A percentile compares a stretch with the other conserved stretches of the same genome.
These are phyloP conservation scores for Gardenia jasminoides DNA, from an alignment of 257 asterid species.

Conservation along the genomic window DNA sequence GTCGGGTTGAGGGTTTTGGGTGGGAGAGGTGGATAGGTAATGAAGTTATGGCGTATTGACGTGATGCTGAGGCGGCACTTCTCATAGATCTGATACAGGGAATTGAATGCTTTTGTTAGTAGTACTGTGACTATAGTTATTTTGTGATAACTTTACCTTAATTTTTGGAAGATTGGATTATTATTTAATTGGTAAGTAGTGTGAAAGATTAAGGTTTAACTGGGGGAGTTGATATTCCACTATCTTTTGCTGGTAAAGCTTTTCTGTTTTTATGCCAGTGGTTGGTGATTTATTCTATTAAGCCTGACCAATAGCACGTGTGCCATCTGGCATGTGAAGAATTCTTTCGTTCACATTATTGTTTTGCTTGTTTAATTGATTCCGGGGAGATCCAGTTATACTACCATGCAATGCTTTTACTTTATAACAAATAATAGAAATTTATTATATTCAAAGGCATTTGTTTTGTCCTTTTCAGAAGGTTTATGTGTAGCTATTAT, in stretches of 20 bases:
- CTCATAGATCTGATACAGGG: slow-evolving; percentile 28
- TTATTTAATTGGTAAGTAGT: slow-evolving; percentile 17
- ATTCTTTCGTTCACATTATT: not conserved
- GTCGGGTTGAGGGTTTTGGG: slow-evolving; percentile 31
- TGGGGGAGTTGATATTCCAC: slow-evolving; percentile 25
- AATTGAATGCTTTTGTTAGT: not conserved
- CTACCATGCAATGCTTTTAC: not conserved
- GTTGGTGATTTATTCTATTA: not conserved
- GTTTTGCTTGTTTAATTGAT: not conserved
- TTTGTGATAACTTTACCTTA: slow-evolving; percentile 17
- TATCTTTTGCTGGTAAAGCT: slow-evolving; percentile 16
- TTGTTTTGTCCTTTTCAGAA: not conserved
- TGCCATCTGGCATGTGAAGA: slow-evolving; percentile 5
- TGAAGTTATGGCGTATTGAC: slow-evolving; percentile 15
- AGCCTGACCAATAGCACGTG: not conserved
- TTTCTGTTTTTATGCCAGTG: slow-evolving; percentile 4
- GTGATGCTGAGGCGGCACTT: slow-evolving; percentile 25
- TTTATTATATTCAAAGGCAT: not conserved
- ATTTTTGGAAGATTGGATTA: slow-evolving; percentile 26
- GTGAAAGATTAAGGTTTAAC: slow-evolving; percentile 14
- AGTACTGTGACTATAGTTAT: slow-evolving; percentile 8
- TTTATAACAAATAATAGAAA: not conserved
- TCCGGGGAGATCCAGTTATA: not conserved
- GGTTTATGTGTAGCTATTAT: not conserved
- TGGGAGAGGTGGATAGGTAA: slow-evolving; percentile 13